phyloP scores from a whole-genome alignment of 495 filamentous ascomycete species.

The Penicillium lagena region DNA sequence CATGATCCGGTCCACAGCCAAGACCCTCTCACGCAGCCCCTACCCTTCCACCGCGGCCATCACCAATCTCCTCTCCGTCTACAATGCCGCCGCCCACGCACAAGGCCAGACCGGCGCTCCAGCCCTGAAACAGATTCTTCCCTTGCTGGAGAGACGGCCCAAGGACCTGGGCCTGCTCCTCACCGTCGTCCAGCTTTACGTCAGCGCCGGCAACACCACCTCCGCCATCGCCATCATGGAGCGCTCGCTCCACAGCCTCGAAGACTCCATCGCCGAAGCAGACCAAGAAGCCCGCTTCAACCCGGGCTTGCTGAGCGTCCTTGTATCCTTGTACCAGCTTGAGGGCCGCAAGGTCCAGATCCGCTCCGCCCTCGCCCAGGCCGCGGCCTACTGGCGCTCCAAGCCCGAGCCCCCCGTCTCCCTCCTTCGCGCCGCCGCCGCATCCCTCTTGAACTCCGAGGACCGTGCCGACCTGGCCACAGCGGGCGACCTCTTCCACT shows the following conservation, averaged over 20 bases:
- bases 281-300: slow-evolving; percentile 69
- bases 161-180: slow-evolving; percentile 79
- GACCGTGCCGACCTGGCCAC: slow-evolving; percentile 55
- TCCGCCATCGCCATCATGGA: slow-evolving; percentile 74
- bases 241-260: slow-evolving; percentile 64
- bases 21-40: slow-evolving; percentile 44
- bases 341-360: slow-evolving; percentile 73
- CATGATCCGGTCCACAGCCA: slow-evolving; percentile 59
- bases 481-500: slow-evolving; percentile 70
- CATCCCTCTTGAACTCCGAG: slow-evolving; percentile 69
- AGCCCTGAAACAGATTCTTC: slow-evolving; percentile 65
- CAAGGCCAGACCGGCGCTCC: slow-evolving; percentile 57
- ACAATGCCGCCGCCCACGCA: slow-evolving; percentile 74
- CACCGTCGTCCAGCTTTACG: slow-evolving; percentile 78
- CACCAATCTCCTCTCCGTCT: slow-evolving; percentile 60
- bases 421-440: slow-evolving; percentile 73
- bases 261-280: slow-evolving; percentile 53
- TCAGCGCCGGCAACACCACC: slow-evolving; percentile 65
- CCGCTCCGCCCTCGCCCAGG: slow-evolving; percentile 66
- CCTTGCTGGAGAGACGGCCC: slow-evolving; percentile 69
- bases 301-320: slow-evolving; percentile 78
- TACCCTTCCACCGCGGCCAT: slow-evolving; percentile 50
- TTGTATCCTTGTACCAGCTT: slow-evolving; percentile 72
- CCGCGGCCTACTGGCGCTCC: slow-evolving; percentile 73
- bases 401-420: slow-evolving; percentile 44